phyloP scores from a whole-genome alignment of 352 stramenopile species.

The Phytopythium sindhum region DNA sequence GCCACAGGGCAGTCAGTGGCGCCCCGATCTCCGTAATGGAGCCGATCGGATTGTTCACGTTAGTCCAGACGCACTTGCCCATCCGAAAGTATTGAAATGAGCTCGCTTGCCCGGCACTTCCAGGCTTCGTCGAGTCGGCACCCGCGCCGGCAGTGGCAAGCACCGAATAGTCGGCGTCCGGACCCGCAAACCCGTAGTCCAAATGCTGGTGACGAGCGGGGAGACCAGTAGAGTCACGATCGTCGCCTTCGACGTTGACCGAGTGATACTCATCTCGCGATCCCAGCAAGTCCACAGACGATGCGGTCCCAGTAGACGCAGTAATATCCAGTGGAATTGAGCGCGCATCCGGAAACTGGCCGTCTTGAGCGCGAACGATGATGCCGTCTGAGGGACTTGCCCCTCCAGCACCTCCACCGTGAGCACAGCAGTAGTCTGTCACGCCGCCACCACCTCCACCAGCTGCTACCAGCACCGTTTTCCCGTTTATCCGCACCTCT shows the following conservation, averaged over 20 bases:
- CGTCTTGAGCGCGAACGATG: constrained; percentile 20
- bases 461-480: constrained; percentile 56
- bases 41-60: constrained; percentile 4
- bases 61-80: constrained; percentile 35
- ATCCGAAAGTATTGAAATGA: constrained; percentile 44
- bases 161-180: constrained; percentile 41
- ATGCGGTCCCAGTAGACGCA: constrained; percentile 2
- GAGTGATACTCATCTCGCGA: constrained; percentile 59
- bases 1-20: constrained; percentile 7
- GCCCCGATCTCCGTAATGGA: not conserved
- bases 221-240: constrained; percentile 37
- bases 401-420: constrained; percentile 62
- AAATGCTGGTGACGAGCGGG: constrained; percentile 45
- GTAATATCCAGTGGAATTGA: constrained; percentile 41
- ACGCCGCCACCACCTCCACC: constrained; percentile 70
- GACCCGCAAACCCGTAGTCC: constrained; percentile 48
- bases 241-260: constrained; percentile 42
- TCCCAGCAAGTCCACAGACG: constrained; percentile 1
- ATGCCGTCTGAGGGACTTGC: constrained; percentile 12
- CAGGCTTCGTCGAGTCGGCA: constrained; percentile 20
- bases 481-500: constrained; percentile 38
- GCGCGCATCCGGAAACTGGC: constrained; percentile 29
- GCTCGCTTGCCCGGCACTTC: constrained; percentile 32
- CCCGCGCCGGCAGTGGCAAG: constrained; percentile 51
- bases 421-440: constrained; percentile 73